Base-by-base conservation (phyloP, 2,329 filamentous ascomycete genomes). In the Coniochaeta sp. region DNA sequence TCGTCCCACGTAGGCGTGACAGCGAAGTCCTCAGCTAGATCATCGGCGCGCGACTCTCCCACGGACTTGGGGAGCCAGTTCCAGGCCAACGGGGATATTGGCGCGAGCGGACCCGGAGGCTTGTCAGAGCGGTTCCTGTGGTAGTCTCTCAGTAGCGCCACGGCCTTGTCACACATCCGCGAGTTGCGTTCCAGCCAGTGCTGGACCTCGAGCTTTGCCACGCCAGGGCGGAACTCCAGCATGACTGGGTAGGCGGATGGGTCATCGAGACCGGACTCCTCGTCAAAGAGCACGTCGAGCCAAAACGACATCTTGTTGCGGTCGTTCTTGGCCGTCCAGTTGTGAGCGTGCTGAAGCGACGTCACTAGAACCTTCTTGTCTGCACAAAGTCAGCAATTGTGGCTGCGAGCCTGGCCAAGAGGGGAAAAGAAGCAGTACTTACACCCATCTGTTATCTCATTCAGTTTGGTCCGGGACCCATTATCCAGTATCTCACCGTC, bases 271-370 rank as follows among this genome's bases (percentile, higher is more conserved):
- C 73, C 74, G 11, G 47, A 52, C 33, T 84, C 76, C 44, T 81
- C 83, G 59, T 88, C 85, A 59, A 87, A 87, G 8, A 89, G 73
- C 31, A 88, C 83, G 59, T 85, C 83, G 60, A 82, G 83, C 85
- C 86, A 89, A 62, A 89, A 88, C 0, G 82, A 79, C 84, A 88
- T 88, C 69, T 89, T 89, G 71, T 88, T 88, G 38, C 86, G 76
- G 67, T 88, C 85, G 66, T 88, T 86, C 63, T 87, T 87, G 60
- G 85, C 85, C 1, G 84, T 86, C 84, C 86, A 88, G 69, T 89
- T 89, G 65, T 88, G 85, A 1, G 84, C 82, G 69, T 88, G 85
- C 66, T 89, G 86, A 14, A 89, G 72, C 2, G 83, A 84, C 0
- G 85, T 88, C 1, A 89, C 85, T 1, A 89, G 75, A 1, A 89